Base-by-base conservation (phyloP, 2,329 filamentous ascomycete genomes). In the Gaeumannomyces tritici region DNA sequence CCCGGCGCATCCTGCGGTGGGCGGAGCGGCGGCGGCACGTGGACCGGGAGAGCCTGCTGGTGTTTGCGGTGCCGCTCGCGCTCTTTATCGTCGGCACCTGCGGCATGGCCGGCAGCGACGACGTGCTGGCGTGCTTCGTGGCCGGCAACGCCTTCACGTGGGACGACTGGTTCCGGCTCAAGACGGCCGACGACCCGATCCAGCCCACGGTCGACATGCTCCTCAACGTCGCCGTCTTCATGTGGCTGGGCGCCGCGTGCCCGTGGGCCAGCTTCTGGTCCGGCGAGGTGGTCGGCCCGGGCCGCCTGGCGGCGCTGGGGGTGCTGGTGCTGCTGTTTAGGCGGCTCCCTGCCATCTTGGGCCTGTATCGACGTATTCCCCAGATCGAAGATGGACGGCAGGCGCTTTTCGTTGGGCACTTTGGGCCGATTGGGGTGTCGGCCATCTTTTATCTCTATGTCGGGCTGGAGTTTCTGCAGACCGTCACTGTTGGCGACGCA, bases 181-280 rank as follows among this genome's bases (percentile, higher is more conserved):
- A 96, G 73, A 97, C 93, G 0, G 78, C 89, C 68, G 93, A 96
- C 67, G 93, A 97, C 70, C 93, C 90, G 2, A 82, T 97, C n/a
- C 92, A 97, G 71, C 92, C 92, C 0, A 96, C 92, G 0, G 89
- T 97, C 57, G 92, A 97, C 72, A 96, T 96, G 91, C 80, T 97
- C 2, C 86, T 97, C 63, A 97, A 97, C 71, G 85, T 96, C 4
- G 80, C 87, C 24, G 83, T 97, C 54, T 97, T 97, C 73, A 85
- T 96, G 74, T 97, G 91, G 92, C 93, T 90, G 68, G 92, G 92
- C 4, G 90, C 91, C 0, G 84, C 93, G 13, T 90, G 89, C 63
- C 93, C 93, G 0, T 97, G 93, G 93, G 72, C 78, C 5, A 77
- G 76, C 29, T 96, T 97, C 67, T 74, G 80, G 0, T 67, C 69